Percentiles rank a stretch among this genome's conserved stretches.
phyloP scores from a whole-genome alignment of 495 filamentous ascomycete genomes.

The Pseudotulostoma volvatum region DNA sequence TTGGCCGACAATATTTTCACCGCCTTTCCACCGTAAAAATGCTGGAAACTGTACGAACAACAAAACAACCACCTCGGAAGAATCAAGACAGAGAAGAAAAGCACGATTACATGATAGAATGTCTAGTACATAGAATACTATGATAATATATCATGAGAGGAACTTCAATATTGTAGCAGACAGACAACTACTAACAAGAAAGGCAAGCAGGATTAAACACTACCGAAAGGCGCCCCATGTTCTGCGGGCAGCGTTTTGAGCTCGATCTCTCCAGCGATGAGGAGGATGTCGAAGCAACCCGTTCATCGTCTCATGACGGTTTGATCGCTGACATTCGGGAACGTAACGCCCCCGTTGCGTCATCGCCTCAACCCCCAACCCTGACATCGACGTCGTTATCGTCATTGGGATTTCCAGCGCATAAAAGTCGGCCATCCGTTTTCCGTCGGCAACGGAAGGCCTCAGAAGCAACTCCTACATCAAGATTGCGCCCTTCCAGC shows the following conservation, averaged over 20 bases:
- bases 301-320: conserved; percentile 17
- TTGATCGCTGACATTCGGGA: conserved; percentile 71
- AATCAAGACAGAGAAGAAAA: neutral
- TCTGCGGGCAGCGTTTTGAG: conserved; percentile 45
- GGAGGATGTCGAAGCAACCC: conserved; percentile 9
- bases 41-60: no score
- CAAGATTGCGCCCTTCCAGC: conserved; percentile 6
- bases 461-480: neutral
- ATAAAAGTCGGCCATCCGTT: conserved; percentile 61
- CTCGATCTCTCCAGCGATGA: conserved; percentile 34
- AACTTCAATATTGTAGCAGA: no score
- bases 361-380: conserved; percentile 41
- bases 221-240: conserved; percentile 23
- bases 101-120: no score
- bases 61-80: neutral
- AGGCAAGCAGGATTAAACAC: neutral
- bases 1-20: no score
- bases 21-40: no score
- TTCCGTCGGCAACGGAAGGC: conserved; percentile 50
- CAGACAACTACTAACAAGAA: no score
- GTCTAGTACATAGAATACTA: no score
- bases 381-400: conserved; percentile 17
- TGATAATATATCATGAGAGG: no score
- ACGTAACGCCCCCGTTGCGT: conserved; percentile 34
- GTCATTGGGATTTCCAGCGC: conserved; percentile 68